Base-by-base conservation (phyloP, 2,329 filamentous ascomycete genomes). In the Fusarium sp. region DNA sequence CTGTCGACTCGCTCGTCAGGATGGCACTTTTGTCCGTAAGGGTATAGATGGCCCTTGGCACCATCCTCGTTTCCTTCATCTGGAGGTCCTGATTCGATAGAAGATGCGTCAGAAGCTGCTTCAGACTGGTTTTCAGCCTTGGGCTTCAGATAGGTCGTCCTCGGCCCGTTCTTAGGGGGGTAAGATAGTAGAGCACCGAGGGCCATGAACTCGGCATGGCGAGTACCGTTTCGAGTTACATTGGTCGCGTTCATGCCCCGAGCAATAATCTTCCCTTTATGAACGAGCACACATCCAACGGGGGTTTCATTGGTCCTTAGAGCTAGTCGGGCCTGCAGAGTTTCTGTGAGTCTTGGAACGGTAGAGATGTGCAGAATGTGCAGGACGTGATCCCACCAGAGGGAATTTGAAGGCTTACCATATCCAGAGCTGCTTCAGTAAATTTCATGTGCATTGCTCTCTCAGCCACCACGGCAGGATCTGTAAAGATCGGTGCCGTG, bases 161-260 rank as follows among this genome's bases (percentile, higher is more conserved):
- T 69, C 9, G 74, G 74, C 12, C 77, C 79, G 14, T 72, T 52
- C 28, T 72, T 71, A 11, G 69, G 69, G 2, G 79, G 77, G 46
- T 82, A 81, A 16, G 85, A 85, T 37, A 88, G 78, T 14, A 89
- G 79, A 21, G 87, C 85, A 19, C 82, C 84, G 48, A 99, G 86
- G 49, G 94, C 96, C 81, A 98, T 90, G 77, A 98, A 97, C 79
- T 99, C 96, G 45, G 96, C 96, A 80, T 99, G 96, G 26, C 94
- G 90, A 48, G 96, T 98, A 45, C 96, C 96, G 83, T 97, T 90
- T 49, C 95, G 89, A 26, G 92, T 96, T 72, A 92, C 86, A 76
- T 98, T 99, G 55, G 96, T 99, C 69, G 97, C 96, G 76, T 99
- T 99, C 92, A 98, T 98, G 67, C 96, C 96, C 68, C 87, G 88